These are phyloP conservation scores for Rehmannia glutinosa DNA, from an alignment of 257 asterid genomes.

Conservation along the genomic window DNA sequence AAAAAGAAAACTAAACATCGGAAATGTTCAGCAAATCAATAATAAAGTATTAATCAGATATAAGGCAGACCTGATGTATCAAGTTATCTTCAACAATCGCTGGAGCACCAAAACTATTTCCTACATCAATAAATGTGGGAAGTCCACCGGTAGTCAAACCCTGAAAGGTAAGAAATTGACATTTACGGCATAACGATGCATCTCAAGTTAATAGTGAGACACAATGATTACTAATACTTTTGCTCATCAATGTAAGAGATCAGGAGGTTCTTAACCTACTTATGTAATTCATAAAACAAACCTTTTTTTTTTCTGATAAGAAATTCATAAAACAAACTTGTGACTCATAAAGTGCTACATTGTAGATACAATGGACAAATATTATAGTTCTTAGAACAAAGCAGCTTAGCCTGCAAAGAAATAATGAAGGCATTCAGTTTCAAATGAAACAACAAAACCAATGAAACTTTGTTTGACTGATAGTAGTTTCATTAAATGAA, in stretches of 20 bases:
- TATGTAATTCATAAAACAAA: too few relatives aligned
- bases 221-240: neutral
- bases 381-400: neutral
- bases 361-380: neutral
- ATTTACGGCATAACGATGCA: neutral
- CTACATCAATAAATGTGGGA: constrained; percentile 96
- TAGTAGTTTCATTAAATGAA: too few relatives aligned
- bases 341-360: neutral
- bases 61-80: constrained; percentile 61
- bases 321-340: neutral
- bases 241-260: neutral
- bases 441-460: too few relatives aligned
- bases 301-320: too few relatives aligned
- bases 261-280: neutral
- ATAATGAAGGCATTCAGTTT: neutral
- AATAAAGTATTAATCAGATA: neutral
- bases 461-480: too few relatives aligned
- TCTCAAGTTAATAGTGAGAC: constrained; percentile 8
- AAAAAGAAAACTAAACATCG: neutral
- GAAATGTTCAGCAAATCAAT: neutral
- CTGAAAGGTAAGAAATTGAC: constrained; percentile 28
- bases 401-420: neutral
- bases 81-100: constrained; percentile 94
- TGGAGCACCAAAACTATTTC: constrained; percentile 99
- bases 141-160: constrained; percentile 99